Evolutionary conservation across 2,329 filamentous ascomycete genomes (phyloP).

Genomic region (Xylaria sp.): DNA sequence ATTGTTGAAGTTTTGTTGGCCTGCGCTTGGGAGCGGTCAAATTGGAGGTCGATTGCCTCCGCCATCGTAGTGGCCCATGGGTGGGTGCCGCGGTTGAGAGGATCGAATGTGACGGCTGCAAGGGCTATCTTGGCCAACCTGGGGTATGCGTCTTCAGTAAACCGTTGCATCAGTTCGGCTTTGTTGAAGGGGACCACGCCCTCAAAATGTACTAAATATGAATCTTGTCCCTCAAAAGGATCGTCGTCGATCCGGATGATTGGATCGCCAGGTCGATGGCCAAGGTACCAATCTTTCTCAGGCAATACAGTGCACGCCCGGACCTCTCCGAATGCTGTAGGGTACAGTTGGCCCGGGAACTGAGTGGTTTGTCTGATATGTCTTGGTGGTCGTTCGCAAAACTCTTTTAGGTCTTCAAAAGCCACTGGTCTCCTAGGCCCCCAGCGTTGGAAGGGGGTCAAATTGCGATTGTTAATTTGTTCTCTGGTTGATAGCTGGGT

Average conservation of each 20-base stretch:
- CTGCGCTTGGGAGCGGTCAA: background rate
- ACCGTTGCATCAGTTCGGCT: conserved; percentile 15
- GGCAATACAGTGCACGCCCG: background rate
- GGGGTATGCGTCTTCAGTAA: conserved; percentile 17
- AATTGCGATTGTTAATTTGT: too few species aligned
- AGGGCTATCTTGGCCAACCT: conserved; percentile 28
- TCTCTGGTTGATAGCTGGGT: too few species aligned
- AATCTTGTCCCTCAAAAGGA: too few species aligned
- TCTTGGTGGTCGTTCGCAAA: background rate
- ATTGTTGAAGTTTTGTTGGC: background rate
- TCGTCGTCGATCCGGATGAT: conserved; percentile 21
- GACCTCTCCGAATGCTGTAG: background rate
- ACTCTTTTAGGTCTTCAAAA: accelerated
- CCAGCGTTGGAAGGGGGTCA: background rate
- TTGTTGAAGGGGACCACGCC: conserved; percentile 35
- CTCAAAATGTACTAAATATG: conserved; percentile 14
- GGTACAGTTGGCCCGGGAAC: background rate
- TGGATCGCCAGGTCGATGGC: conserved; percentile 33
- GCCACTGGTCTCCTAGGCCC: background rate
- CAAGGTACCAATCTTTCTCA: conserved; percentile 25
- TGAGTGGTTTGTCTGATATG: background rate
- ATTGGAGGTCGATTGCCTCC: background rate
- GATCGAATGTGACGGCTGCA: conserved; percentile 23
- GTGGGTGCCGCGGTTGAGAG: background rate
- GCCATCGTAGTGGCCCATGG: background rate